These are phyloP conservation scores for Cruciata laevipes DNA, from an alignment of 257 asterid species.

Conservation along the genomic window DNA sequence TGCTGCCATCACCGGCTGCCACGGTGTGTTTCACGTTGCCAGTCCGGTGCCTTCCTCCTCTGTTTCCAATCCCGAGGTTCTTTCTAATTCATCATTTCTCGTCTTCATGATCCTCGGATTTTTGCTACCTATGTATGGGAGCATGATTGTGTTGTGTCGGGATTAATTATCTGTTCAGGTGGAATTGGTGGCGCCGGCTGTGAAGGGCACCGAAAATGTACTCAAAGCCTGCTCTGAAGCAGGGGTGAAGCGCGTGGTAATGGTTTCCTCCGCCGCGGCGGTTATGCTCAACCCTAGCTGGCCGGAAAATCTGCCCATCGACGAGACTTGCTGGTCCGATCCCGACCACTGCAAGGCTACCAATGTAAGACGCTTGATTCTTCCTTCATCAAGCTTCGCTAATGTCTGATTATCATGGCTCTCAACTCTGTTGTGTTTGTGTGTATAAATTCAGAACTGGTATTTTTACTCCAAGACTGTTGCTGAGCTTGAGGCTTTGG, in stretches of 20 bases:
- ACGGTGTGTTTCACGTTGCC: conserved; percentile 81
- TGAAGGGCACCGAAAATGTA: conserved; percentile 62
- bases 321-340: conserved; percentile 87
- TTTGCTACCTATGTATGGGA: background rate
- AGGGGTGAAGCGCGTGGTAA: conserved; percentile 48
- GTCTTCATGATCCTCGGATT: background rate
- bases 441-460: conserved; percentile 55
- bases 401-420: background rate
- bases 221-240: conserved; percentile 70
- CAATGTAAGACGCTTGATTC: conserved; percentile 29
- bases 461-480: conserved; percentile 63
- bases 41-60: conserved; percentile 57
- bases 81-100: background rate
- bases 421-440: background rate
- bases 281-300: conserved; percentile 46
- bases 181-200: conserved; percentile 71
- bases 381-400: background rate
- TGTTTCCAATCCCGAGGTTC: conserved; percentile 69
- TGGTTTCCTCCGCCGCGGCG: conserved; percentile 70
- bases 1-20: conserved; percentile 60
- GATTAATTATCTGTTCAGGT: conserved; percentile 35
- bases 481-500: conserved; percentile 64
- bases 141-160: background rate
- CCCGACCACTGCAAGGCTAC: conserved; percentile 59
- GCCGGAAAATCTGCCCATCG: conserved; percentile 46